Base-by-base conservation (phyloP, 108 stramenopile species). In the Nitzschia inconspicua region DNA sequence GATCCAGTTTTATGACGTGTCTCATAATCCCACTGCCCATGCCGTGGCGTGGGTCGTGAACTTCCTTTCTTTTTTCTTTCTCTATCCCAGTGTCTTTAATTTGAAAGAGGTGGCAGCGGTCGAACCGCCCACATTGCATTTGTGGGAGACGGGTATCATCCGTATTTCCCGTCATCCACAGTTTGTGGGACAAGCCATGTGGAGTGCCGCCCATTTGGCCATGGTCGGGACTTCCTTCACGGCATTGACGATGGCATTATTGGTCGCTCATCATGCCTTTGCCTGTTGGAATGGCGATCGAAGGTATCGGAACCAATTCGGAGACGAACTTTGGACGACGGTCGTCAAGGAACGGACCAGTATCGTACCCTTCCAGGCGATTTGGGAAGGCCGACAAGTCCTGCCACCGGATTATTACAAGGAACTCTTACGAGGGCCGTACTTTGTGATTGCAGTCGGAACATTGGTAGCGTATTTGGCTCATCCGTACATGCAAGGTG, bases 81-180 rank as follows among this genome's bases (percentile, higher is more conserved):
- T 98, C 44, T 97, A 98, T 82, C 97, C 97, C 3, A 80, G 82
- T 20, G 87, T 89, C 19, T 98, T 96, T 75, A 98, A 98, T 68
- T 68, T 98, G 26, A 84, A 89, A 56, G 97, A 98, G 66, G 89
- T 97, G 25, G 92, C 92, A 11, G 91, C 89, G 14, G 77, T 93
- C 4, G 82, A 92, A 44, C 67, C 57, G 28, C 96, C 93, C 3
- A 74, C 91, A 63, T 58, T 97, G 23, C 89, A 89, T 60, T 54
- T 98, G 44, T 98, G 94, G 94, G 96, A 96, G 46, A 97, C 96
- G 26, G 97, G 97, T 0, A 76, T 98, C 11, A 95, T 85, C 50
- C 80, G 97, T 10, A 96, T 98, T 67, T 97, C 97, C 22, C 82
- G 97, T 1, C 97, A 98, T 73, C 97, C 97, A 14, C 97, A 98